phyloP scores from a whole-genome alignment of 2,329 filamentous ascomycete genomes.

The Thermomyces lanuginosus region DNA sequence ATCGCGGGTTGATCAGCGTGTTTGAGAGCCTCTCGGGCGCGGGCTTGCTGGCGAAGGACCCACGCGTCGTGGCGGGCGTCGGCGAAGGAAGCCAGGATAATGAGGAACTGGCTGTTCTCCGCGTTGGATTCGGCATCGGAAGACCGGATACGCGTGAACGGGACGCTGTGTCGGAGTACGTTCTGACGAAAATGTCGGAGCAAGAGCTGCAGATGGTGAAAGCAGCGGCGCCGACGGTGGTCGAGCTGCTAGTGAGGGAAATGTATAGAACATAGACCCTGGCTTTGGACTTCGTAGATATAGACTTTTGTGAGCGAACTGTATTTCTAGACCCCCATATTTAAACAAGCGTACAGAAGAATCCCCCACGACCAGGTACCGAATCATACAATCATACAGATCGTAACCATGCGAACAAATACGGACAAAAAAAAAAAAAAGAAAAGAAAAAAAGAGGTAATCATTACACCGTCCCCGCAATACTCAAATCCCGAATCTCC shows the following conservation, averaged over 20 bases:
- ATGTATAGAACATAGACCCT: slow-evolving; percentile 9
- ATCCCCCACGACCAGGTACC: no score
- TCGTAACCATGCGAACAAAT: slow-evolving; percentile 1
- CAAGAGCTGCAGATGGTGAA: slow-evolving; percentile 38
- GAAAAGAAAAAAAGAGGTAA: slow-evolving; percentile 3
- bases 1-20: slow-evolving; percentile 60
- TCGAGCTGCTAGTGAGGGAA: slow-evolving; percentile 38
- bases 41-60: slow-evolving; percentile 11
- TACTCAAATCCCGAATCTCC: slow-evolving; percentile 92
- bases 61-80: slow-evolving; percentile 15
- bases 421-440: slow-evolving; percentile 2
- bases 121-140: slow-evolving; percentile 77
- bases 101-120: slow-evolving; percentile 29
- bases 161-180: slow-evolving; percentile 56
- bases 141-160: slow-evolving; percentile 54
- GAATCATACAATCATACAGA: no score
- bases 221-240: slow-evolving; percentile 31
- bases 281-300: slow-evolving; percentile 1
- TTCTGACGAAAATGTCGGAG: slow-evolving; percentile 50
- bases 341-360: not conserved
- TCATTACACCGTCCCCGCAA: slow-evolving; percentile 51
- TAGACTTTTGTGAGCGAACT: not conserved
- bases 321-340: slow-evolving; percentile 1
- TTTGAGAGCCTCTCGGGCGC: slow-evolving; percentile 36
- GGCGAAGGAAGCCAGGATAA: slow-evolving; percentile 26